Evolutionary conservation across 2,329 filamentous ascomycete species (phyloP).

Genomic region (Fonsecaea monophora): DNA sequence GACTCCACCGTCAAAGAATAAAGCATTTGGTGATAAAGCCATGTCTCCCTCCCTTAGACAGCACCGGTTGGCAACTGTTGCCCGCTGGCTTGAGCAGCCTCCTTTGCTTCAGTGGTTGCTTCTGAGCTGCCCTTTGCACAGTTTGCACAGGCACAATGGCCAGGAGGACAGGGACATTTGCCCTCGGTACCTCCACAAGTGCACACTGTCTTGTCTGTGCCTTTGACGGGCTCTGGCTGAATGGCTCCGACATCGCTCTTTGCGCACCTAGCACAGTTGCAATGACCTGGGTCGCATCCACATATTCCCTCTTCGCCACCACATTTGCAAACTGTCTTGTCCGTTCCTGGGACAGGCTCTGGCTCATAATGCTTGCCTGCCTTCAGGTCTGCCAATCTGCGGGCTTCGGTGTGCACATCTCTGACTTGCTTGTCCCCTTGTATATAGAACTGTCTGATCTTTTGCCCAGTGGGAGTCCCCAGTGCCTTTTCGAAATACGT

Average conservation of each 20-base stretch:
- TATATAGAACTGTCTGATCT: constrained; percentile 85
- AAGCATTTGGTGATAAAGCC: background rate
- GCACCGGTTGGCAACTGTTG: constrained; percentile 37
- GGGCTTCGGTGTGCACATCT: constrained; percentile 91
- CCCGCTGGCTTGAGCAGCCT: constrained; percentile 39
- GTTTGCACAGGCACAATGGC: constrained; percentile 48
- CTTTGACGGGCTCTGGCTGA: constrained; percentile 46
- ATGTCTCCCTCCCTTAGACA: constrained; percentile 17
- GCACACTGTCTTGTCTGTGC: constrained; percentile 50
- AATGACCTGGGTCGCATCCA: constrained; percentile 47
- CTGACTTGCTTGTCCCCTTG: constrained; percentile 85
- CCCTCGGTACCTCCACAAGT: constrained; percentile 47
- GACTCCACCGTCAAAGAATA: background rate
- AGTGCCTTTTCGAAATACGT: constrained; percentile 96
- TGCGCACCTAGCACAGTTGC: constrained; percentile 48
- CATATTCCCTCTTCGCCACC: constrained; percentile 48
- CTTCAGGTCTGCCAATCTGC: constrained; percentile 87
- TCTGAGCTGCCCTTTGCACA: constrained; percentile 42
- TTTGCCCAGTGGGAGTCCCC: constrained; percentile 85
- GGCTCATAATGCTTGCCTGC: constrained; percentile 55
- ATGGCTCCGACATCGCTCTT: constrained; percentile 60
- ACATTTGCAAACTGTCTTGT: constrained; percentile 53
- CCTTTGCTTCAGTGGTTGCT: constrained; percentile 38
- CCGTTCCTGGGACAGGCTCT: constrained; percentile 45
- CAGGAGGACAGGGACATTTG: constrained; percentile 47